phyloP scores from a whole-genome alignment of 2,329 filamentous ascomycete genomes.

The Neonectria magnoliae region DNA sequence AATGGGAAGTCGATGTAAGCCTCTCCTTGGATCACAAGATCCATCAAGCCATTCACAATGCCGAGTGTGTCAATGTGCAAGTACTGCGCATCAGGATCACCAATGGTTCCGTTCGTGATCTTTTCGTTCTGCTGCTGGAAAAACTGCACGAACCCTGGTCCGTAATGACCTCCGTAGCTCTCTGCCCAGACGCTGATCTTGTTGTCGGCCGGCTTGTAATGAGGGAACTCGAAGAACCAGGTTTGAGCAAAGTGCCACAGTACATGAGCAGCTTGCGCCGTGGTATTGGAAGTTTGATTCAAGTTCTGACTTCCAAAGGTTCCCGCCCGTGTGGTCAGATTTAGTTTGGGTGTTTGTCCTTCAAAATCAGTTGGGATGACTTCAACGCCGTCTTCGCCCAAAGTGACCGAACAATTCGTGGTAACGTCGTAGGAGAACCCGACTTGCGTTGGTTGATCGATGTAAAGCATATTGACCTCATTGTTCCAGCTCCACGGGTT shows the following conservation, averaged over 20 bases:
- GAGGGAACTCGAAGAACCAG: slow-evolving; percentile 66
- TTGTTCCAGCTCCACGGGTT: slow-evolving; percentile 73
- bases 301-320: slow-evolving; percentile 46
- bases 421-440: slow-evolving; percentile 73
- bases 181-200: slow-evolving; percentile 74
- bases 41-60: slow-evolving; percentile 76
- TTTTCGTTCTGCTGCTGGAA: slow-evolving; percentile 72
- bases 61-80: slow-evolving; percentile 69
- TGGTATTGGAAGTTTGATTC: slow-evolving; percentile 56
- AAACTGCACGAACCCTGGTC: slow-evolving; percentile 67
- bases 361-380: slow-evolving; percentile 51
- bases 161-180: slow-evolving; percentile 77
- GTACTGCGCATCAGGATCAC: slow-evolving; percentile 57
- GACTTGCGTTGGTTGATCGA: slow-evolving; percentile 73
- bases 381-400: slow-evolving; percentile 58
- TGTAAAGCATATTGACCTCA: slow-evolving; percentile 62
- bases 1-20: slow-evolving; percentile 66
- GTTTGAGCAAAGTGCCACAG: slow-evolving; percentile 74
- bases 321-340: slow-evolving; percentile 50
- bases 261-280: slow-evolving; percentile 63
- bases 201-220: slow-evolving; percentile 63
- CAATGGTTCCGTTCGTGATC: slow-evolving; percentile 43
- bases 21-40: slow-evolving; percentile 68
- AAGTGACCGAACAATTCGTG: slow-evolving; percentile 69
- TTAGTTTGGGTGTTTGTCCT: slow-evolving; percentile 48